Percentiles rank a stretch among this genome's conserved stretches.
These are phyloP conservation scores for Solanum acaule DNA, from an alignment of 257 asterid genomes.

Conservation along the genomic window DNA sequence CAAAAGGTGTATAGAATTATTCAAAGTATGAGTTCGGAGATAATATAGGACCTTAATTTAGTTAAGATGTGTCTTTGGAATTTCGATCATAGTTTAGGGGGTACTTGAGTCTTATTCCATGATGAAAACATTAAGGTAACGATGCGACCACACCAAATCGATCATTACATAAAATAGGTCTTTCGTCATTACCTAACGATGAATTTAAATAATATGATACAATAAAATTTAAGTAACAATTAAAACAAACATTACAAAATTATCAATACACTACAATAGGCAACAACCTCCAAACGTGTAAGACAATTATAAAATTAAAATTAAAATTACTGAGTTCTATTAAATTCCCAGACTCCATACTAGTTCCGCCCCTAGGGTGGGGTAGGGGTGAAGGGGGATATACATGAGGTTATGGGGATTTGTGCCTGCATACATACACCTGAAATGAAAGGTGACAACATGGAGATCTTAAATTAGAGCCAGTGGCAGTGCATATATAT, in stretches of 20 bases:
- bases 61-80: fast-evolving
- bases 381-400: background rate
- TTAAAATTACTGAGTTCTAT: too few relatives aligned
- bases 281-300: background rate
- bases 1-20: too few relatives aligned
- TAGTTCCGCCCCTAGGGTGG: background rate
- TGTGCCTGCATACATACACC: background rate
- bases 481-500: background rate
- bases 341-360: background rate
- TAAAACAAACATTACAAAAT: too few relatives aligned
- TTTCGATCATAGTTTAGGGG: fast-evolving
- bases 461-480: background rate
- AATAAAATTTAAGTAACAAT: too few relatives aligned
- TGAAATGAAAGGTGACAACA: background rate
- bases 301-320: background rate
- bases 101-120: too few relatives aligned
- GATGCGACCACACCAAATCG: too few relatives aligned
- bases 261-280: background rate
- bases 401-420: background rate
- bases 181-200: too few relatives aligned
- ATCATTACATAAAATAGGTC: too few relatives aligned
- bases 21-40: too few relatives aligned
- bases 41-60: too few relatives aligned
- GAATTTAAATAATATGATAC: too few relatives aligned
- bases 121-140: too few relatives aligned